Evolutionary conservation across 257 asterid genomes (phyloP).

Genomic region (Solanum corneliomulleri): DNA sequence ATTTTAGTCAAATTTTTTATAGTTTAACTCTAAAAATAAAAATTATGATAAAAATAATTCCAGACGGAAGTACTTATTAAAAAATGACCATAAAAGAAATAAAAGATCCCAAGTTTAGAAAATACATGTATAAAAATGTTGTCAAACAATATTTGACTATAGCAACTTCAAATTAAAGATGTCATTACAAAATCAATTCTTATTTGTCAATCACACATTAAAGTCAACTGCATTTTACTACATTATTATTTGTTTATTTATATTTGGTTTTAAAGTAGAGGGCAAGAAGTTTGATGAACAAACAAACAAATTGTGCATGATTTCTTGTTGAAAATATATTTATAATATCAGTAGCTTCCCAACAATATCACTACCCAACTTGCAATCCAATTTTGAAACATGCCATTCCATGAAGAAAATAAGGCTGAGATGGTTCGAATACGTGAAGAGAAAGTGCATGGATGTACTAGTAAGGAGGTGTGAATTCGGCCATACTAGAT

Average conservation of each 20-base stretch:
- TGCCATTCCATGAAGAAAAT: neutral
- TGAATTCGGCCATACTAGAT: neutral
- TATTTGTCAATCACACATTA: neutral
- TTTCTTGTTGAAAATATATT: neutral
- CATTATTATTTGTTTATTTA: neutral
- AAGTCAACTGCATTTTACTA: neutral
- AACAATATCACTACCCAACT: neutral
- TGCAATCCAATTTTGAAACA: neutral
- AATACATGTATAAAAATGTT: neutral
- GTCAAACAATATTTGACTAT: neutral
- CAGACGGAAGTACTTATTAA: neutral
- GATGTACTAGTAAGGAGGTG: neutral
- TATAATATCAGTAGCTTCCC: neutral
- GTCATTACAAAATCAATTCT: neutral
- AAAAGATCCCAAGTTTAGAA: neutral
- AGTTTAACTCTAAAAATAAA: too few relatives aligned
- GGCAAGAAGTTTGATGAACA: neutral
- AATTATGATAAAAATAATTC: too few relatives aligned
- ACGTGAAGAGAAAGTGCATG: neutral
- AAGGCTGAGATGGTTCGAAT: neutral
- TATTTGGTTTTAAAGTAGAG: neutral
- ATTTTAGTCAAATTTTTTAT: too few relatives aligned
- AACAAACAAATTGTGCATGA: neutral
- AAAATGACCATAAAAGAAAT: neutral
- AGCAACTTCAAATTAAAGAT: neutral